A percentile compares a stretch with the other conserved stretches of the same genome.
Conservation (phyloP, 768 basidiomycete genomes). For the Lactarius vividus region DNA sequence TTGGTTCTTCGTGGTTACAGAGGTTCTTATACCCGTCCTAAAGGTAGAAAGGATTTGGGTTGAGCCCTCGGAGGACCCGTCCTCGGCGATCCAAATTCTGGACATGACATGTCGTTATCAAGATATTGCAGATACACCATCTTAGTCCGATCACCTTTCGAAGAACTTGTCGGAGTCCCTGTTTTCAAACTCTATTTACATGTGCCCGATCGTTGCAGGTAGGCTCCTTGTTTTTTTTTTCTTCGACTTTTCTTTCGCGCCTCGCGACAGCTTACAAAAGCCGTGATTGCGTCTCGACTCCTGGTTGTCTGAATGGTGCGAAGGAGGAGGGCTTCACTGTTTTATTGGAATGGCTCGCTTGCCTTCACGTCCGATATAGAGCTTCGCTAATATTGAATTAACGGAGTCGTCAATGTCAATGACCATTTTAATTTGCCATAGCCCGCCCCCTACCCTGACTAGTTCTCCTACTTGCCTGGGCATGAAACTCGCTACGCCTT, state of each 20-base stretch:
- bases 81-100: not conserved
- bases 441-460: not conserved
- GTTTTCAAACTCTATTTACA: constrained; percentile 11
- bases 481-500: not conserved
- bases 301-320: not conserved
- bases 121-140: not conserved
- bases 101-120: constrained; percentile 5
- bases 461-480: not conserved
- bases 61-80: not conserved
- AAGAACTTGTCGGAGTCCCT: constrained; percentile 16
- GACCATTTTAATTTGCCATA: not conserved
- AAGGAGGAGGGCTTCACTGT: not conserved
- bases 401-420: not conserved
- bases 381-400: not conserved
- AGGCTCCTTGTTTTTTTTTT: constrained; percentile 10
- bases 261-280: not conserved
- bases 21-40: not conserved
- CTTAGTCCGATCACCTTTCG: constrained; percentile 5
- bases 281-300: not conserved
- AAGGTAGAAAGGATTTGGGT: not conserved
- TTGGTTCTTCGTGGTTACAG: not conserved
- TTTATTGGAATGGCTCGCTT: not conserved
- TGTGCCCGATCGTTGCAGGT: constrained; percentile 2
- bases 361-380: too few species aligned
- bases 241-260: constrained; percentile 4